These are phyloP conservation scores for Nicotiana tabacum DNA, from an alignment of 257 asterid genomes.

Conservation along the genomic window DNA sequence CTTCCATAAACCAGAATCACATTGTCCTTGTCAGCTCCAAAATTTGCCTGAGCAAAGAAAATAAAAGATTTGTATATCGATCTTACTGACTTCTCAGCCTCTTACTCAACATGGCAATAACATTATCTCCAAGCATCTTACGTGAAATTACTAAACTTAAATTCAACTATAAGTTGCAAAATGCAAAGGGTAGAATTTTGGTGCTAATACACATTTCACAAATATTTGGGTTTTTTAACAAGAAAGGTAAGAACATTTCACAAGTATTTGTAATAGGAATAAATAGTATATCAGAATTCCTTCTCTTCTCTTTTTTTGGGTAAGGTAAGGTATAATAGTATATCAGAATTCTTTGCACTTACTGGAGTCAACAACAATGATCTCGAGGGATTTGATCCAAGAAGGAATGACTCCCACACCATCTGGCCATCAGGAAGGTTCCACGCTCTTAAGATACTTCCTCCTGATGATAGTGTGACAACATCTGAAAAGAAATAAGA, in stretches of 20 bases:
- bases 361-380: conserved; percentile 67
- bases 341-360: conserved; percentile 27
- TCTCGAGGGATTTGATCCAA: conserved; percentile 52
- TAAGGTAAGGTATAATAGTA: background rate
- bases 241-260: background rate
- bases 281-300: background rate
- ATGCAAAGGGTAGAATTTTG: background rate
- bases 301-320: background rate
- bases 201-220: background rate
- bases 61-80: conserved; percentile 8
- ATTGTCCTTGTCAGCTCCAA: conserved; percentile 63
- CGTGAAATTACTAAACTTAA: background rate
- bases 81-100: conserved; percentile 1
- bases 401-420: conserved; percentile 91
- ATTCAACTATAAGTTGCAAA: background rate
- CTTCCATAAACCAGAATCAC: conserved; percentile 62
- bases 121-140: background rate
- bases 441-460: conserved; percentile 94
- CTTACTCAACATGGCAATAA: background rate
- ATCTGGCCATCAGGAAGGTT: conserved; percentile 99
- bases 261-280: background rate
- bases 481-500: conserved; percentile 53
- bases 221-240: background rate
- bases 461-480: conserved; percentile 74
- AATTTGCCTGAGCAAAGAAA: conserved; percentile 49